Percentiles rank a stretch among this genome's conserved stretches.
Evolutionary conservation across 2,329 filamentous ascomycete species (phyloP).

Genomic region (Aspergillus tanneri): DNA sequence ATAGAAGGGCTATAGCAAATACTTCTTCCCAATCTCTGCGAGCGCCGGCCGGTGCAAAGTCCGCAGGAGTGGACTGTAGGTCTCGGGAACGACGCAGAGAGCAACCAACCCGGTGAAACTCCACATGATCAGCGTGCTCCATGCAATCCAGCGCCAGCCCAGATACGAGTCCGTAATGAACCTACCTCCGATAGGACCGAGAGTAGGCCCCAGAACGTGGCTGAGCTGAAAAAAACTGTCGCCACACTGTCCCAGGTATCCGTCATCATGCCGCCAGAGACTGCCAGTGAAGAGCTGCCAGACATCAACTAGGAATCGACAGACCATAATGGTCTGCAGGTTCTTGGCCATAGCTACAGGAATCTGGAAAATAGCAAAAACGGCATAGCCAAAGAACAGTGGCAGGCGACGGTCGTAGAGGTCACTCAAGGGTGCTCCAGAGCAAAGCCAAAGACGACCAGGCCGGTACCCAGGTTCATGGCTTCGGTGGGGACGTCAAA

Average conservation of each 20-base stretch:
- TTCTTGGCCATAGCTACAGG: constrained; percentile 54
- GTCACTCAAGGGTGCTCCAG: constrained; percentile 46
- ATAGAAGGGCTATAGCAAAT: not conserved
- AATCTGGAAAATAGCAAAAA: constrained; percentile 55
- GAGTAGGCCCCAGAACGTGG: constrained; percentile 51
- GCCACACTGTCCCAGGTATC: too few relatives aligned
- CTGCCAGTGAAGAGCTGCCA: constrained; percentile 50
- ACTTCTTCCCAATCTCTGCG: not conserved
- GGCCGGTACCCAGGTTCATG: constrained; percentile 50
- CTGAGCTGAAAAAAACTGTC: too few relatives aligned
- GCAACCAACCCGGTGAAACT: constrained; percentile 44
- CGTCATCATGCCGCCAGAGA: too few relatives aligned
- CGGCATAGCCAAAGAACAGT: constrained; percentile 47
- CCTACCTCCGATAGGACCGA: constrained; percentile 52
- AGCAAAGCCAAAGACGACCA: constrained; percentile 50
- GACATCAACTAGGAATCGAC: constrained; percentile 56
- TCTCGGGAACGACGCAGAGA: constrained; percentile 52
- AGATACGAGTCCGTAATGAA: constrained; percentile 53
- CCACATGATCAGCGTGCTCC: constrained; percentile 54
- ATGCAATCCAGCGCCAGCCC: constrained; percentile 60
- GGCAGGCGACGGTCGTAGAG: constrained; percentile 51
- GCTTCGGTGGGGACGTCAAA: constrained; percentile 51
- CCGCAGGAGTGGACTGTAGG: too few relatives aligned
- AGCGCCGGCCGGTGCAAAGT: too few relatives aligned
- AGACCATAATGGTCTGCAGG: constrained; percentile 53